Evolutionary conservation across 2,329 filamentous ascomycete genomes (phyloP).

Genomic region (Ceratocystis colombiana): DNA sequence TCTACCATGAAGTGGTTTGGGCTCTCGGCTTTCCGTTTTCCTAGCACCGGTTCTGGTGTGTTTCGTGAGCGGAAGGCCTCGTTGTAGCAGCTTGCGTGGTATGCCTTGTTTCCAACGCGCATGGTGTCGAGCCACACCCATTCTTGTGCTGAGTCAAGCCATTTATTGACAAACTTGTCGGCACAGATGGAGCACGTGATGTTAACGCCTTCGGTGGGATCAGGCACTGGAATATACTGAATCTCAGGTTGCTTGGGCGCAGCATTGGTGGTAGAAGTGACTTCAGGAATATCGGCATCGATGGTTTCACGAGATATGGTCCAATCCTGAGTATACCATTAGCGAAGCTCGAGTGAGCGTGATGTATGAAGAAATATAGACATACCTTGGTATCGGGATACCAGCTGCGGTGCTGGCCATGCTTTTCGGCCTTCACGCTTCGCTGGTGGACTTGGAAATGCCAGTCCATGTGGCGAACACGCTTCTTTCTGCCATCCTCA

Average conservation of each 20-base stretch:
- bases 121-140: constrained; percentile 94
- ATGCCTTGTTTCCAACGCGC: constrained; percentile 66
- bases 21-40: constrained; percentile 59
- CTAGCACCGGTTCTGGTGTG: constrained; percentile 48
- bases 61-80: constrained; percentile 63
- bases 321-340: constrained; percentile 58
- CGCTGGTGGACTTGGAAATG: constrained; percentile 90
- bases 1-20: constrained; percentile 21
- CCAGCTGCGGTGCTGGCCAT: constrained; percentile 86
- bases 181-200: constrained; percentile 87
- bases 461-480: constrained; percentile 93
- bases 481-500: constrained; percentile 69
- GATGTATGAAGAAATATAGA: constrained; percentile 26
- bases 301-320: constrained; percentile 72
- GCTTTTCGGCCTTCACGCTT: constrained; percentile 73
- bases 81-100: constrained; percentile 79
- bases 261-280: constrained; percentile 34
- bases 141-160: constrained; percentile 86
- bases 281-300: constrained; percentile 47
- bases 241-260: constrained; percentile 45
- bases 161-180: constrained; percentile 85
- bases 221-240: constrained; percentile 73
- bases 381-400: constrained; percentile 79
- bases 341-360: constrained; percentile 26
- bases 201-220: constrained; percentile 62